Base-by-base conservation (phyloP, 2,329 filamentous ascomycete genomes). In the Ceratocystiopsis minuta region DNA sequence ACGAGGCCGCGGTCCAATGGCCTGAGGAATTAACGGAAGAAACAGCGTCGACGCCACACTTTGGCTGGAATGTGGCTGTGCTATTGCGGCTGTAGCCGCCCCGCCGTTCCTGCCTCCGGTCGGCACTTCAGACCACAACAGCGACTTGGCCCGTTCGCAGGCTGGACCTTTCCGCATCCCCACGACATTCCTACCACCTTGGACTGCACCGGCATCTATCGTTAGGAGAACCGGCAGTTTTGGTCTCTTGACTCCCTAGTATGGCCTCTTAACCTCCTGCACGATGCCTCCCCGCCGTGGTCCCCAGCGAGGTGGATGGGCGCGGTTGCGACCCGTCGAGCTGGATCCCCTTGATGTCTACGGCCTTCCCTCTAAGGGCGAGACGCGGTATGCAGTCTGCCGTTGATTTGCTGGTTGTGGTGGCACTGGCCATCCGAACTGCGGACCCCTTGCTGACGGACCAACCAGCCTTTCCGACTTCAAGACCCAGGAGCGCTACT, bases 321-420 rank as follows among this genome's bases (percentile, higher is more conserved):
- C 71, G 45, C 69, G 81, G 48, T 64, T 92, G 48, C 86, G 80
- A 57, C 79, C 82, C 13, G 70, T 78, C 46, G 73, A 79, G 37
- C 64, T 75, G 44, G 86, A 95, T 57, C 74, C 82, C 14, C 65
- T 96, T 24, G 82, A 92, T 51, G 71, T 67, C 46, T 80, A 92
- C 50, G 87, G 88, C 2, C 68, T 94, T 49, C 84, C 84, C 5
- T 94, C 86, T 2, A 95, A 94, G 55, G 88, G 88, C 41, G 88
- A 96, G 58, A 81, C 70, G 38, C 79, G 81, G 86, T 88, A 65
- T 34, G 46, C 55, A 42, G 34, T 45, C 46, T 17, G n/a, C n/a
- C n/a, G n/a, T 41, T 16, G n/a, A 14, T 31, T 40, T 10, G 7
- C 24, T 20, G 11, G 3, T 28, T n/a, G 15, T 37, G 24, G 17